These are phyloP conservation scores for Inonotus hispidus DNA, from an alignment of 1,284 basidiomycete species.

Conservation along the genomic window DNA sequence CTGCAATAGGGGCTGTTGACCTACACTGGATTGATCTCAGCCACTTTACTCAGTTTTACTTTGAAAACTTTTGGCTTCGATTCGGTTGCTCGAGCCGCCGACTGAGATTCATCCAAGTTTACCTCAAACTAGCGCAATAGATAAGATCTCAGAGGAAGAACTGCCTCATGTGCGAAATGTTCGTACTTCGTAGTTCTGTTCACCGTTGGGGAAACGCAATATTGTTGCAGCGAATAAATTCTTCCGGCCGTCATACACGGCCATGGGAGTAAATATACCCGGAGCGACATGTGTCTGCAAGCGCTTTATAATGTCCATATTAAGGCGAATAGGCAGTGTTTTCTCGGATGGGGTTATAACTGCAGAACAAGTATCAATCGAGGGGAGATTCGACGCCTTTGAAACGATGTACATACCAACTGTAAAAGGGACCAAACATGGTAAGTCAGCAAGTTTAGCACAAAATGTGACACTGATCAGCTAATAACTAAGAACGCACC, in stretches of 20 bases:
- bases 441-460: constrained; percentile 13
- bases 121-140: constrained; percentile 52
- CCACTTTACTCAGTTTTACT: constrained; percentile 59
- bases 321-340: constrained; percentile 54
- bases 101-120: constrained; percentile 40
- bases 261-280: constrained; percentile 55
- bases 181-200: constrained; percentile 25
- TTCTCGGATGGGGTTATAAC: constrained; percentile 65
- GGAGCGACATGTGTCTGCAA: constrained; percentile 54
- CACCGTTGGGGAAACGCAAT: constrained; percentile 55
- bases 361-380: constrained; percentile 26
- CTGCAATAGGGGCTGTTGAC: constrained; percentile 21
- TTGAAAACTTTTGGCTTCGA: constrained; percentile 53
- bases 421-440: constrained; percentile 24
- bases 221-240: constrained; percentile 60
- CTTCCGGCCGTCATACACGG: constrained; percentile 73
- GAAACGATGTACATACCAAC: constrained; percentile 45
- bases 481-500: constrained; percentile 37
- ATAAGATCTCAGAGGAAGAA: constrained; percentile 1
- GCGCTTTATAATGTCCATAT: constrained; percentile 58
- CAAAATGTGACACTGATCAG: neutral
- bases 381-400: constrained; percentile 14
- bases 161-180: neutral
- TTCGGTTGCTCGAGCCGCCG: constrained; percentile 20
- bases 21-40: constrained; percentile 71